A percentile compares a stretch with the other conserved stretches of the same genome.
phyloP scores from a whole-genome alignment of 2,329 filamentous ascomycete genomes.

The Sporothrix sp. region DNA sequence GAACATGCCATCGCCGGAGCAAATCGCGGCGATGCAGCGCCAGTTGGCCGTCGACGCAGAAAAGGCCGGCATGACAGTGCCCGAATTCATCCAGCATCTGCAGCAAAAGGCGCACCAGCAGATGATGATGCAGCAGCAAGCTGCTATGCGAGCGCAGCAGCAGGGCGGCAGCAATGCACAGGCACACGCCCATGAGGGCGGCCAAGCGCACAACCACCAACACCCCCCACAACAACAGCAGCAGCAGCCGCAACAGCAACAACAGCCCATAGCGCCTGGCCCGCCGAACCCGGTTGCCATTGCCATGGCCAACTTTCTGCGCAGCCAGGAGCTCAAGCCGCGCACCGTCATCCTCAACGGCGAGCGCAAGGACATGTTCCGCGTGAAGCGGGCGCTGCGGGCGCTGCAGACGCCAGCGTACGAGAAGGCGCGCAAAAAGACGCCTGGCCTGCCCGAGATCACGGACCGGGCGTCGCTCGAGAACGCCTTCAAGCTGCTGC shows the following conservation, averaged over 20 bases:
- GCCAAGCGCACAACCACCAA: slow-evolving; percentile 31
- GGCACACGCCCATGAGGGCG: slow-evolving; percentile 31
- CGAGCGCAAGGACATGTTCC: slow-evolving; percentile 97
- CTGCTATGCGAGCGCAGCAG: slow-evolving; percentile 36
- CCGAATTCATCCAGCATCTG: slow-evolving; percentile 67
- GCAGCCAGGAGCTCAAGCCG: slow-evolving; percentile 73
- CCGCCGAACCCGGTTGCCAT: slow-evolving; percentile 83
- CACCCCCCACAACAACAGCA: slow-evolving; percentile 17
- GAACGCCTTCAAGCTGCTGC: slow-evolving; percentile 84
- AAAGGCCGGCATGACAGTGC: slow-evolving; percentile 74
- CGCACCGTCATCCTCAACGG: slow-evolving; percentile 90
- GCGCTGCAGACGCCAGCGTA: slow-evolving; percentile 84
- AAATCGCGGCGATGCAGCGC: slow-evolving; percentile 74
- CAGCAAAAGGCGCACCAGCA: slow-evolving; percentile 45
- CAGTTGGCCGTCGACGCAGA: slow-evolving; percentile 75
- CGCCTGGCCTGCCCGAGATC: slow-evolving; percentile 77
- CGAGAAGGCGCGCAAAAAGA: slow-evolving; percentile 80
- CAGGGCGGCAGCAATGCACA: slow-evolving; percentile 17
- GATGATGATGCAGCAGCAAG: slow-evolving; percentile 36
- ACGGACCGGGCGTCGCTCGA: slow-evolving; percentile 82
- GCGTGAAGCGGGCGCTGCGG: slow-evolving; percentile 91
- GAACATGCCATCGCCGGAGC: slow-evolving; percentile 62
- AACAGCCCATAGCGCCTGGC: slow-evolving; percentile 56
- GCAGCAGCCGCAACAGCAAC: slow-evolving; percentile 26
- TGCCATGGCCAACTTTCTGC: slow-evolving; percentile 81